phyloP scores from a whole-genome alignment of 306 rosid genomes.

The Lablab purpureus region DNA sequence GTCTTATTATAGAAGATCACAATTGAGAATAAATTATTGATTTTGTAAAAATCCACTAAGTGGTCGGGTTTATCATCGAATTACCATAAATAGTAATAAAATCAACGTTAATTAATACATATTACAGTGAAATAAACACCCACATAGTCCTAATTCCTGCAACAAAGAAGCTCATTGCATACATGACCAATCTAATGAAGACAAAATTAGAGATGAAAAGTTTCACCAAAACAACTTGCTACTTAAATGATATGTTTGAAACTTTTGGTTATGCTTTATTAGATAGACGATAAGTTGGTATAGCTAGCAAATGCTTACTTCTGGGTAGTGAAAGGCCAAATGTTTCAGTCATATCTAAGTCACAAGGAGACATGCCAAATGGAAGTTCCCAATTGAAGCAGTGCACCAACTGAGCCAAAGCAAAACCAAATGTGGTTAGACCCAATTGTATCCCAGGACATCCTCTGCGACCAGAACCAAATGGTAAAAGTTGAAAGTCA shows the following conservation, averaged over 20 bases:
- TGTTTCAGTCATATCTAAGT: constrained; percentile 50
- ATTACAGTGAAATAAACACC: too few relatives aligned
- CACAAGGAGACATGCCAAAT: not conserved
- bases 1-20: too few relatives aligned
- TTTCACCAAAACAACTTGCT: not conserved
- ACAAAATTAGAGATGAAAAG: not conserved
- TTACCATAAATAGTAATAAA: too few relatives aligned
- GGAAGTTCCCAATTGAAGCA: constrained; percentile 59
- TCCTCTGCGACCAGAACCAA: constrained; percentile 52
- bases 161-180: too few relatives aligned
- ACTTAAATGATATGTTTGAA: not conserved
- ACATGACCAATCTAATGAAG: too few relatives aligned
- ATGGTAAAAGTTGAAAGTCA: constrained; percentile 41
- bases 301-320: constrained; percentile 19
- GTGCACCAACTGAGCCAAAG: constrained; percentile 49
- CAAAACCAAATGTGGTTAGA: not conserved
- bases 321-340: constrained; percentile 33
- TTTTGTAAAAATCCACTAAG: too few relatives aligned
- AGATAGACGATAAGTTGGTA: constrained; percentile 30
- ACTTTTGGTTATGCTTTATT: not conserved
- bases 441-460: constrained; percentile 52
- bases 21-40: too few relatives aligned
- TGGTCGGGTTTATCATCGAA: too few relatives aligned
- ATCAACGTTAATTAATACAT: too few relatives aligned
- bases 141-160: too few relatives aligned